Base-by-base conservation (phyloP, 306 rosid species). In the Dryas alaskensis region DNA sequence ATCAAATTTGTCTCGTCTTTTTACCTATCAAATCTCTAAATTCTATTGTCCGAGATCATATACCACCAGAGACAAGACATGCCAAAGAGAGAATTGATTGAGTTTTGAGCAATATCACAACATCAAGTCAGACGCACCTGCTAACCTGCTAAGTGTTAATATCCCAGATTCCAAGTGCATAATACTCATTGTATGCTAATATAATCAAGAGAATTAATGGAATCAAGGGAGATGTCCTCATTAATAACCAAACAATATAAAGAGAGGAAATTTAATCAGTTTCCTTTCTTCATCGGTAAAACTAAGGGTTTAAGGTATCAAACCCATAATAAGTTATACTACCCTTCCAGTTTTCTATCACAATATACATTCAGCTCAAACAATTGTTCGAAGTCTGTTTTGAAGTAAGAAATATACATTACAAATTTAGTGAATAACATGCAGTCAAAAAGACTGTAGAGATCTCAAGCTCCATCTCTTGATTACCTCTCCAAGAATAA, bases 401-500 rank as follows among this genome's bases (percentile, higher is more conserved):
- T 53, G 6, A 47, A 73, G 17, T 60, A 69, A 67, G 19, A 73
- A 50, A 76, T 45, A 67, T 72, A 78, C 44, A 52, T 63, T 46
- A 61, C 77, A 74, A 77, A 48, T 74, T 17, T 69, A 59, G 59
- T 60, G 76, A 67, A 64, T 73, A 65, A 61, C 61, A 71, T 22
- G 22, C 22, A 22, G 22, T 22, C 22, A 22, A 0, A 22, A 22
- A 22, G 22, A 22, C 53, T 62, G 50, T n/a, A 40, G 69, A 64
- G 65, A 72, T 65, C 73, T 69, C 70, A 58, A 77, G 73, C 77
- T 74, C 60, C 59, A 67, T 59, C 37, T 39, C 31, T 45, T 25
- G 48, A 43, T 11, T 45, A 49, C 3, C 71, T 54, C 45, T 80
- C 69, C 83, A 68, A 78, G 74, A 79, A 54, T 53, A 78, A 79